Evolutionary conservation across 257 asterid species (phyloP).

Genomic region (Rhazya stricta): DNA sequence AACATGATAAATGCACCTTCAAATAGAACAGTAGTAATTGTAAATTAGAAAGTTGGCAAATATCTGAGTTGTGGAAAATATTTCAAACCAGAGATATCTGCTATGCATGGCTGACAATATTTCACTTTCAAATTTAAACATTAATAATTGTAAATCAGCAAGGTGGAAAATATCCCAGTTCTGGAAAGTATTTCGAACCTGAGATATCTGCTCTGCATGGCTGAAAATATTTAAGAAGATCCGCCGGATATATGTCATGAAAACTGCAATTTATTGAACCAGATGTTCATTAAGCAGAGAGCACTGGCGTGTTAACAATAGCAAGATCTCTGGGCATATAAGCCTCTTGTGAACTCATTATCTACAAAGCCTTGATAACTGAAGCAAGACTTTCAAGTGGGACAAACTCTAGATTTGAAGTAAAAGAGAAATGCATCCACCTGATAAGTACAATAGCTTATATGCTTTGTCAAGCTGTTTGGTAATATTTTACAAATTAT

Average conservation of each 20-base stretch:
- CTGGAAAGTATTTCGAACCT: conserved; percentile 40
- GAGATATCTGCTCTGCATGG: conserved; percentile 85
- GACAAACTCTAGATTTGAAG: neutral
- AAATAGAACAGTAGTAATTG: neutral
- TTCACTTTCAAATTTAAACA: too few species aligned
- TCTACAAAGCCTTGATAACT: neutral
- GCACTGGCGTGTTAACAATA: neutral
- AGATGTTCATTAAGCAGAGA: conserved; percentile 7
- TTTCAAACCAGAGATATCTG: conserved; percentile 82
- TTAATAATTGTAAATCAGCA: neutral
- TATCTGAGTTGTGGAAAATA: neutral
- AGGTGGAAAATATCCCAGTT: neutral
- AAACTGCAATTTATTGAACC: conserved; percentile 49
- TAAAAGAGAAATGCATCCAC: neutral
- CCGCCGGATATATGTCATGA: conserved; percentile 67
- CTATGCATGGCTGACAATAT: conserved; percentile 70
- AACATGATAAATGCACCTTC: neutral
- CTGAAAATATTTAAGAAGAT: conserved; percentile 79
- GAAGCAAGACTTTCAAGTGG: neutral
- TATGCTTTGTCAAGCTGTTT: neutral
- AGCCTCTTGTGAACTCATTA: neutral
- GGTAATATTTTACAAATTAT: neutral
- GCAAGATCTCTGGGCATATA: too few species aligned
- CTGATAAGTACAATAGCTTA: neutral
- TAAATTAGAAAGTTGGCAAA: neutral